Percentiles rank a stretch among this genome's conserved stretches.
These are phyloP conservation scores for Vanrija sp. DNA, from an alignment of 1,284 basidiomycete genomes.

Conservation along the genomic window DNA sequence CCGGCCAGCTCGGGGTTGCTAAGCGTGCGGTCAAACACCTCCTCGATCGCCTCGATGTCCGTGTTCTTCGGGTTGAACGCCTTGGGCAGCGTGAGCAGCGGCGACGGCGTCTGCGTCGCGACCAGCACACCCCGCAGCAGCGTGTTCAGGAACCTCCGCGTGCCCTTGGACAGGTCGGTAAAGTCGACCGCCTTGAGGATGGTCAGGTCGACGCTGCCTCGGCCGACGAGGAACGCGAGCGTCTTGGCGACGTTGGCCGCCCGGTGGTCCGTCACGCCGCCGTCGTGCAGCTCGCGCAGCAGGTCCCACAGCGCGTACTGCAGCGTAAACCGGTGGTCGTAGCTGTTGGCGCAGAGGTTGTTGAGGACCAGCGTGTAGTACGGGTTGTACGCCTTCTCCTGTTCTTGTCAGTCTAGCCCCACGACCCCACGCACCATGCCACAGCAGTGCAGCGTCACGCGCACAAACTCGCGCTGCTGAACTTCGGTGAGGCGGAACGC, in stretches of 20 bases:
- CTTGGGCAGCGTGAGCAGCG: constrained; percentile 49
- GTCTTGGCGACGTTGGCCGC: constrained; percentile 59
- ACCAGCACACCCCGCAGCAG: constrained; percentile 66
- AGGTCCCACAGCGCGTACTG: constrained; percentile 99
- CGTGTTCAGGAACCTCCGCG: constrained; percentile 63
- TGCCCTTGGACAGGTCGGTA: constrained; percentile 61
- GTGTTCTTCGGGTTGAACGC: constrained; percentile 41
- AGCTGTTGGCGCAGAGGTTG: constrained; percentile 53
- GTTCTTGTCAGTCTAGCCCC: constrained; percentile 5
- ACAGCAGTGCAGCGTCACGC: constrained; percentile 88
- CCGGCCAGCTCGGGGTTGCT: constrained; percentile 37
- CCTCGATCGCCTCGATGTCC: constrained; percentile 47
- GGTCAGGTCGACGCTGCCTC: constrained; percentile 64
- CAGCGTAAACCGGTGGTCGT: constrained; percentile 80
- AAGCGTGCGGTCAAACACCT: constrained; percentile 36
- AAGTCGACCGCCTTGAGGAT: constrained; percentile 89
- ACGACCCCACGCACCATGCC: constrained; percentile 64
- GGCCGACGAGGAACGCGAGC: constrained; percentile 79
- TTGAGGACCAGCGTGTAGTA: constrained; percentile 87
- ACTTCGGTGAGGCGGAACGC: constrained; percentile 80
- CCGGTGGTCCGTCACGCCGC: constrained; percentile 5
- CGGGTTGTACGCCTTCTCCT: constrained; percentile 92
- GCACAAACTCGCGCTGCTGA: constrained; percentile 89
- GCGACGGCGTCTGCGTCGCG: constrained; percentile 67
- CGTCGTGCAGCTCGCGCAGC: constrained; percentile 83